Evolutionary conservation across 306 rosid genomes (phyloP).

Genomic region (Ceratonia siliqua): DNA sequence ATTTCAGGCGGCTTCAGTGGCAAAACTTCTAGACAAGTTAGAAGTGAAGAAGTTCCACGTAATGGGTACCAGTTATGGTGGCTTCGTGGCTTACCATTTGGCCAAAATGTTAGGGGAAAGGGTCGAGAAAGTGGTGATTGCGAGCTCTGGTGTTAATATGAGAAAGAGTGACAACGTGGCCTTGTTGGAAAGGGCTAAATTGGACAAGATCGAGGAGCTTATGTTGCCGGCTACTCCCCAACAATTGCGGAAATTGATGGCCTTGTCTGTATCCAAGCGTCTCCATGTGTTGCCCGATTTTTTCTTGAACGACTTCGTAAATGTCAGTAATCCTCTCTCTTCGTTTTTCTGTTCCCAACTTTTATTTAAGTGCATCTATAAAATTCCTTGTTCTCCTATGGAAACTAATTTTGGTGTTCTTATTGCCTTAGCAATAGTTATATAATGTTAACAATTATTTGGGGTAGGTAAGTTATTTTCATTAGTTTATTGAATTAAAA

Average conservation of each 20-base stretch:
- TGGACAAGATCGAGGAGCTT: constrained; percentile 62
- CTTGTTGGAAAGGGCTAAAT: constrained; percentile 53
- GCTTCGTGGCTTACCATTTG: constrained; percentile 76
- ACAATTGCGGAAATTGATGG: constrained; percentile 56
- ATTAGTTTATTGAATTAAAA: background rate
- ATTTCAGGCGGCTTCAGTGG: constrained; percentile 72
- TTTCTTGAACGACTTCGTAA: constrained; percentile 56
- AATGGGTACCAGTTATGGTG: constrained; percentile 88
- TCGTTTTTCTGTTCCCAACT: background rate
- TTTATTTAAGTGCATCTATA: too few relatives aligned
- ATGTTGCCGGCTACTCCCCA: constrained; percentile 69
- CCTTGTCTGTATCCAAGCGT: constrained; percentile 37
- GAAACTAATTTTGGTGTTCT: too few relatives aligned
- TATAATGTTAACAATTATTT: too few relatives aligned
- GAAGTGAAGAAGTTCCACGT: constrained; percentile 51
- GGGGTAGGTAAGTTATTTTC: background rate
- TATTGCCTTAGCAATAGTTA: too few relatives aligned
- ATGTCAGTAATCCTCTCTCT: constrained; percentile 36
- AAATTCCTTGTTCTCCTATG: too few relatives aligned
- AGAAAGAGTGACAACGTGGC: constrained; percentile 42
- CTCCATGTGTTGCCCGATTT: constrained; percentile 51
- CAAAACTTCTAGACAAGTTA: constrained; percentile 54
- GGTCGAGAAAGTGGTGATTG: constrained; percentile 77
- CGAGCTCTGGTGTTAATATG: constrained; percentile 86
- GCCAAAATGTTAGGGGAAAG: constrained; percentile 66